Evolutionary conservation across 495 filamentous ascomycete genomes (phyloP).

Genomic region (Cudoniella acicularis): DNA sequence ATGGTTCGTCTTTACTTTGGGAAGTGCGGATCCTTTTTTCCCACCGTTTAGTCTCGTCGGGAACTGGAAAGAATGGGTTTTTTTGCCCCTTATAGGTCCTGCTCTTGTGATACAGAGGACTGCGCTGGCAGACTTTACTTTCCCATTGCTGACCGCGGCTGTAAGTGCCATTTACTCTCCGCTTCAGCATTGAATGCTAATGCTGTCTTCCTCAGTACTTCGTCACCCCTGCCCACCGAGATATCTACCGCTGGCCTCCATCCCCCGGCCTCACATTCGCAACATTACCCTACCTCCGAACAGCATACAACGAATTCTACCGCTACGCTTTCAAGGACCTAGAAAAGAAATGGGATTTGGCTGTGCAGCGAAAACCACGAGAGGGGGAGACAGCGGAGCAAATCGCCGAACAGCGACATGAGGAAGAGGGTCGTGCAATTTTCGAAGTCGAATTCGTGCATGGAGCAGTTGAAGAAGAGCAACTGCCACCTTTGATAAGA

Average conservation of each 20-base stretch:
- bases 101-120: conserved; percentile 58
- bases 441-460: conserved; percentile 40
- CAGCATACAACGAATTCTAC: conserved; percentile 57
- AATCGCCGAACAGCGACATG: conserved; percentile 33
- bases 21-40: conserved; percentile 25
- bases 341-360: conserved; percentile 60
- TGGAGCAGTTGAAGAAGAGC: neutral
- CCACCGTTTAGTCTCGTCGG: conserved; percentile 1
- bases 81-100: conserved; percentile 60
- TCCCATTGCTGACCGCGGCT: conserved; percentile 57
- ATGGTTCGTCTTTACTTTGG: conserved; percentile 8
- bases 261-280: conserved; percentile 59
- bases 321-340: conserved; percentile 50
- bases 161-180: conserved; percentile 48
- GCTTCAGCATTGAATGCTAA: conserved; percentile 30
- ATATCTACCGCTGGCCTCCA: conserved; percentile 56
- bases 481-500: neutral
- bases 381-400: conserved; percentile 35
- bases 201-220: conserved; percentile 8
- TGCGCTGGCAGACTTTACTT: conserved; percentile 51
- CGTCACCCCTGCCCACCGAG: conserved; percentile 2
- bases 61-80: conserved; percentile 40
- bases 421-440: conserved; percentile 35
- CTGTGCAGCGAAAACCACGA: conserved; percentile 54
- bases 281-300: conserved; percentile 59